Evolutionary conservation across 345 rosid species (phyloP).

Genomic region (Capsella bursapastoris): DNA sequence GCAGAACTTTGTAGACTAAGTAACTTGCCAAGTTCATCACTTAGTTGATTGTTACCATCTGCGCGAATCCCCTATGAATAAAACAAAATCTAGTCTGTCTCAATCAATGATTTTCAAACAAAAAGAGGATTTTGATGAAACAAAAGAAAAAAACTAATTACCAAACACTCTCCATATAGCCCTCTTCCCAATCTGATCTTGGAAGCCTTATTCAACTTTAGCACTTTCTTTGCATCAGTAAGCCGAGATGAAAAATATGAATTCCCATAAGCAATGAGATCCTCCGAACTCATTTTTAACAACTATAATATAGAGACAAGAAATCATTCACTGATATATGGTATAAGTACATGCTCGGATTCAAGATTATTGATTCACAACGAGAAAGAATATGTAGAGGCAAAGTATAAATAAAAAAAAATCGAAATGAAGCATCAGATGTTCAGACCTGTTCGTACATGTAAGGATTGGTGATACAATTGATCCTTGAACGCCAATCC

Average conservation of each 20-base stretch:
- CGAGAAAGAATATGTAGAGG: not conserved
- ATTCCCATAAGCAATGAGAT: slow-evolving; percentile 63
- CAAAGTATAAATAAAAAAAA: not conserved
- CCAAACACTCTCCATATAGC: slow-evolving; percentile 94
- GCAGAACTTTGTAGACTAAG: slow-evolving; percentile 80
- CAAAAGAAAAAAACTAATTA: slow-evolving; percentile 28
- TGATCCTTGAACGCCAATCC: slow-evolving; percentile 71
- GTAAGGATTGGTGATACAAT: slow-evolving; percentile 71
- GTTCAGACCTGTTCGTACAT: slow-evolving; percentile 67
- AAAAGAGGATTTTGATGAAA: slow-evolving; percentile 1
- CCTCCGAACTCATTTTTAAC: slow-evolving; percentile 56
- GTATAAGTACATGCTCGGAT: not conserved
- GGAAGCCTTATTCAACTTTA: slow-evolving; percentile 64
- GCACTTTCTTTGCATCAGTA: slow-evolving; percentile 61
- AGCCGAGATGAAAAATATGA: slow-evolving; percentile 51
- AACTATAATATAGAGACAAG: slow-evolving; percentile 54
- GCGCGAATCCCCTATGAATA: slow-evolving; percentile 67
- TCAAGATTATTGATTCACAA: not conserved
- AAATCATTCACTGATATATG: not conserved
- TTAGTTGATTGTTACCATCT: slow-evolving; percentile 68
- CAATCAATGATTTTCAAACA: slow-evolving; percentile 10
- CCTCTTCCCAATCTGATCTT: slow-evolving; percentile 80
- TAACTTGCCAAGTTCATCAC: slow-evolving; percentile 76
- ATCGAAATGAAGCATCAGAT: slow-evolving; percentile 9
- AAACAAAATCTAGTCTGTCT: slow-evolving; percentile 4